Base-by-base conservation (phyloP, 768 basidiomycete species). In the Coprinellus micaceus region DNA sequence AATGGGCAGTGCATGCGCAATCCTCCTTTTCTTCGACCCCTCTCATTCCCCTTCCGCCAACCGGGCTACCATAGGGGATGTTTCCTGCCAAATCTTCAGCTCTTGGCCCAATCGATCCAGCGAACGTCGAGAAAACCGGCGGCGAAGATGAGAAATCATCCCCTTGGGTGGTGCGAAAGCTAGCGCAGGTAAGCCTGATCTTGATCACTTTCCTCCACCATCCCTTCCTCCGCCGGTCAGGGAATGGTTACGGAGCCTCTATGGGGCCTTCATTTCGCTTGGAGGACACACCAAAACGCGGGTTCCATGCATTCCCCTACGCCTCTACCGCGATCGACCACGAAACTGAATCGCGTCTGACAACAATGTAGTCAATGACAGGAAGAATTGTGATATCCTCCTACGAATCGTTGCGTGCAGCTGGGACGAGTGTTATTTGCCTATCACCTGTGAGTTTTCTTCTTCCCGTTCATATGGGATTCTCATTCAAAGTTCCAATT, bases 361-460 rank as follows among this genome's bases (percentile, higher is more conserved):
- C 24, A 3, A 26, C 24, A 4, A 45, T 56, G 11, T 66, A 84
- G 81, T 82, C 82, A 2, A 79, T 83, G 74, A 81, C 82, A 2
- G 83, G 84, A 4, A 69, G 84, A 54, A 82, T 87, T 49, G 82
- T 83, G 21, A 75, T 84, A 74, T 84, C 84, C 6, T 82, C 82
- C 4, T 84, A 83, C 64, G 82, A 86, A 70, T 79, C 81, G 13
- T 67, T 86, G 15, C 74, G 81, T 39, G 83, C 84, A 2, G 78
- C 83, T 22, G 83, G 83, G 4, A 83, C 79, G 2, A 82, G 69
- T 43, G 74, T 84, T 13, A 65, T 85, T 5, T 86, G 85, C 64
- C 76, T 86, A 33, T 85, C 83, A 17, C 83, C 84, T 48, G 82
- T 84, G 62, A 60, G 79, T 33, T 6, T 33, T 33, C 33, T 13